These are phyloP conservation scores for Polyplosphaeria fusca DNA, from an alignment of 495 filamentous ascomycete species.

Conservation along the genomic window DNA sequence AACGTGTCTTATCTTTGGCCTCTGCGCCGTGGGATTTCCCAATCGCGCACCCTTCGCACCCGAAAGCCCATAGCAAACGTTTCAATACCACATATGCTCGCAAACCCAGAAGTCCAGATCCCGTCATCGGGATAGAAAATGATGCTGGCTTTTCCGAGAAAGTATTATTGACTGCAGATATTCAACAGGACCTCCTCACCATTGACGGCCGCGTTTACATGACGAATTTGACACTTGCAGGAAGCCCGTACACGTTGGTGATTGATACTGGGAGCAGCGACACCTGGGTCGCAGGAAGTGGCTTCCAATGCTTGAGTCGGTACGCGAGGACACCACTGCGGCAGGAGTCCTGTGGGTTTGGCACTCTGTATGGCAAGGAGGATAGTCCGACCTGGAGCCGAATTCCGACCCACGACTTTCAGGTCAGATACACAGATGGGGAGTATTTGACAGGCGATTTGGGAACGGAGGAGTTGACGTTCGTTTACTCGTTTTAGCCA, in stretches of 20 bases:
- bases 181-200: constrained; percentile 11
- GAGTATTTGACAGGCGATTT: constrained; percentile 55
- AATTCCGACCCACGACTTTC: constrained; percentile 53
- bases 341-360: constrained; percentile 48
- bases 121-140: too few species aligned
- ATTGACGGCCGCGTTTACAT: constrained; percentile 33
- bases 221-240: constrained; percentile 40
- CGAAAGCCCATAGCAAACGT: too few species aligned
- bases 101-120: too few species aligned
- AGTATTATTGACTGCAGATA: too few species aligned
- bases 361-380: constrained; percentile 43
- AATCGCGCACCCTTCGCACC: too few species aligned
- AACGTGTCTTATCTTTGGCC: too few species aligned
- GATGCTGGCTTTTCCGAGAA: too few species aligned
- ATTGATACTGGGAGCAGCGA: constrained; percentile 64
- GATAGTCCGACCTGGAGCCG: constrained; percentile 40
- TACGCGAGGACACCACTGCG: constrained; percentile 31
- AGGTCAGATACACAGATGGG: constrained; percentile 58
- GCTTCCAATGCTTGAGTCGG: constrained; percentile 49
- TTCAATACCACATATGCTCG: too few species aligned
- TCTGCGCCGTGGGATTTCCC: too few species aligned
- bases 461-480: constrained; percentile 52
- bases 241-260: constrained; percentile 48
- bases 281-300: constrained; percentile 53
- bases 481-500: neutral